Base-by-base conservation (phyloP, 2,329 filamentous ascomycete genomes). In the Sporothrix schenckii region DNA sequence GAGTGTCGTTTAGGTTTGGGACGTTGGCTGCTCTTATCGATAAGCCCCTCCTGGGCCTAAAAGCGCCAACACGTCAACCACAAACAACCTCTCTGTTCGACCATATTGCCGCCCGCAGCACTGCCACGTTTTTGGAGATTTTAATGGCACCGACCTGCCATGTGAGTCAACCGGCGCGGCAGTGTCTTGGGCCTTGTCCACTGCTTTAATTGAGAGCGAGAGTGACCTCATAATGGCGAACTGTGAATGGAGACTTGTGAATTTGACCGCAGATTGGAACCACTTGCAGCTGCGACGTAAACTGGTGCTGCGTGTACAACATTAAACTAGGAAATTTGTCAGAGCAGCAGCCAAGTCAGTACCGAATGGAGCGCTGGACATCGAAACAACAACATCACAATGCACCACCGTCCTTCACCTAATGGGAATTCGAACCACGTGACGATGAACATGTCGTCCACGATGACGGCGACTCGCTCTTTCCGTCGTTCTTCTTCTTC, bases 141-240 rank as follows among this genome's bases (percentile, higher is more conserved):
- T 66, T 66, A 7, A 47, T 44, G 30, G 21, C 67, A 63, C 24
- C 21, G 41, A 47, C 47, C 39, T 34, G 34, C 63, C 52, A 47
- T 34, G 39, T 71, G 70, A 71, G 52, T 71, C 70, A 71, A 66
- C 70, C 66, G 70, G 66, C 58, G 41, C 34, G 34, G 7, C 6
- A 9, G 34, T 34, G 34, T 34, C 34, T 34, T 30, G 44, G 24
- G 39, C 10, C 4, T 27, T 5, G 41, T 6, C 14, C 16, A 47
- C 21, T 19, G n/a, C 7, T 6, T 61, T 61, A 34, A 19, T 34
- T 65, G 30, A 11, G 16, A 30, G 16, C 24, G 24, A 60, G 19
- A 30, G 41, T 60, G 56, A 60, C 9, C 30, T 60, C 56, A 41
- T 41, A 41, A 60, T 60, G 30, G 41, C 21, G 34, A 41, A 49